These are phyloP conservation scores for Phalaenopsis hybrid DNA, from an alignment of 116 monocot genomes.

Conservation along the genomic window DNA sequence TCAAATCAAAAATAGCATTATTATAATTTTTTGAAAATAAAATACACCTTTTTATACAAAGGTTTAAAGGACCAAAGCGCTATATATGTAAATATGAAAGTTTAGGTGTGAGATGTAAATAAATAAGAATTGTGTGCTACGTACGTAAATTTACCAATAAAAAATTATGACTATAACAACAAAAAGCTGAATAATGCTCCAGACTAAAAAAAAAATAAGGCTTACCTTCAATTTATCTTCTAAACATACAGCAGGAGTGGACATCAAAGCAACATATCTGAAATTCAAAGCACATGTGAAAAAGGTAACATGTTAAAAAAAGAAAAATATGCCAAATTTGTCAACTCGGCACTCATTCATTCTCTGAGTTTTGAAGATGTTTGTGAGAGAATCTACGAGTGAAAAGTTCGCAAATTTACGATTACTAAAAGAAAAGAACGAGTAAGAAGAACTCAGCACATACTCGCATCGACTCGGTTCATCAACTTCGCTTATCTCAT, in stretches of 20 bases:
- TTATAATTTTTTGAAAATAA: too few relatives aligned
- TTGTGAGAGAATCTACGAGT: background rate
- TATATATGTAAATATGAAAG: too few relatives aligned
- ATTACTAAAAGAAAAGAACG: background rate
- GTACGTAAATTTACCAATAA: too few relatives aligned
- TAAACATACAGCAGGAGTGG: conserved; percentile 59
- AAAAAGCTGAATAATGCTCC: background rate
- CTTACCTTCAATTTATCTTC: conserved; percentile 81
- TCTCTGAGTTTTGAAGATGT: too few relatives aligned
- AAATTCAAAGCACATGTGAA: conserved; percentile 7
- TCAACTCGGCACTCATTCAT: too few relatives aligned
- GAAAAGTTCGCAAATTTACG: background rate
- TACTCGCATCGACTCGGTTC: conserved; percentile 99
- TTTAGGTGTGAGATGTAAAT: too few relatives aligned
- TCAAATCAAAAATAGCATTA: too few relatives aligned
- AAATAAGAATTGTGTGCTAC: too few relatives aligned
- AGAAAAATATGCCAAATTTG: background rate
- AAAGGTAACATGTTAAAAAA: background rate
- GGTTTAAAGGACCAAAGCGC: too few relatives aligned
- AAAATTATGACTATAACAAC: background rate
- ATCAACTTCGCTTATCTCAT: conserved; percentile 81
- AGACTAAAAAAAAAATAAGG: background rate
- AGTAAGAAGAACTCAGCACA: conserved; percentile 16
- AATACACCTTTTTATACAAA: too few relatives aligned
- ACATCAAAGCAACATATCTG: conserved; percentile 76